Percentiles rank a stretch among this genome's conserved stretches.
Evolutionary conservation across 805 yeast genomes (phyloP).

Genomic region (Ogataea populi-albae): DNA sequence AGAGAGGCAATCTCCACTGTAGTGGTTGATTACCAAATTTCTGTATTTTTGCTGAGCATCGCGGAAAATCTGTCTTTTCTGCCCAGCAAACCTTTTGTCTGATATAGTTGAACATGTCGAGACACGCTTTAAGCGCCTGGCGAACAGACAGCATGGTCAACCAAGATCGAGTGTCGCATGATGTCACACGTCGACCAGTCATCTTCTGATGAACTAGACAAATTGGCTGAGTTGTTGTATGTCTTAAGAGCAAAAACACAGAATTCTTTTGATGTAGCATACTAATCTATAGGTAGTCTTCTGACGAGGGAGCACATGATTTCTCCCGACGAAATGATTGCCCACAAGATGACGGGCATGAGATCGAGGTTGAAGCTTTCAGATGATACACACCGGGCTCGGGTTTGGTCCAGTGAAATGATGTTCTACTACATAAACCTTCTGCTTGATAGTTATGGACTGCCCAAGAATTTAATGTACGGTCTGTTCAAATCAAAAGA

Average conservation of each 20-base stretch:
- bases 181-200: neutral
- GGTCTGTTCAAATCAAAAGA: constrained; percentile 24
- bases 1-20: too few species aligned
- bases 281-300: constrained; percentile 11
- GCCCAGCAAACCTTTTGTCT: constrained; percentile 5
- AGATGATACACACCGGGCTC: constrained; percentile 28
- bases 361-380: constrained; percentile 24
- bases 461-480: constrained; percentile 7
- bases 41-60: neutral
- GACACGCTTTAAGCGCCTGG: too few species aligned
- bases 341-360: constrained; percentile 27
- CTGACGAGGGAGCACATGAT: constrained; percentile 23
- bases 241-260: constrained; percentile 4
- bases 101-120: too few species aligned
- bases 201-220: constrained; percentile 8
- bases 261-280: neutral
- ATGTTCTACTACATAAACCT: constrained; percentile 29
- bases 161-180: too few species aligned
- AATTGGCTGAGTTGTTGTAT: constrained; percentile 21
- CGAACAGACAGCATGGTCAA: neutral
- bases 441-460: constrained; percentile 25
- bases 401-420: constrained; percentile 30
- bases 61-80: constrained; percentile 20
- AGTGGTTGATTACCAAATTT: constrained; percentile 1
- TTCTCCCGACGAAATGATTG: constrained; percentile 26